Evolutionary conservation across 441 rosid genomes (phyloP), one percentile per base, ranked within the genome.

Genomic region (Dalechampia spathulata): DNA sequence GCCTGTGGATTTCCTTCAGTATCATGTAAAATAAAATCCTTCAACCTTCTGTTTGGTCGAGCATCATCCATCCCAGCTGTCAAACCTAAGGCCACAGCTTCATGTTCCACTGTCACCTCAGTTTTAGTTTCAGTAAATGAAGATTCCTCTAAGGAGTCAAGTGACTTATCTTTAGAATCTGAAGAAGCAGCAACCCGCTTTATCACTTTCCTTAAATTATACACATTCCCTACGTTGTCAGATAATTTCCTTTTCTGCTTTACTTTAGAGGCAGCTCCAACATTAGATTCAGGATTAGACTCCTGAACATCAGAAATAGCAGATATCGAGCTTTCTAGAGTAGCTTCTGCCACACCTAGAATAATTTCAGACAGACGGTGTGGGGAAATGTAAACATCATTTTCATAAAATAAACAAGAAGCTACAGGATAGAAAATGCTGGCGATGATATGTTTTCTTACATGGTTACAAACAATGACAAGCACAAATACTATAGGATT

Each of bases 11-110:
- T 58, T 21, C 94, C 91, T 46, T 70, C 10, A 0, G 65, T 55
- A 68, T 83, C 80, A 60, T 78, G 85, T 64, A 89, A 64, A 43
- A 69, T 7, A 47, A 86, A 92, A 52, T 89, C 90, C 14, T 67
- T 70, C 1, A 92, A 76, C 57, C 94, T 78, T 69, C 98, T 72
- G 40, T 69, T 88, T 52, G 86, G 72, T 19, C 76, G 76, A 44
- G 41, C 67, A 3, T 69, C 81, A 49, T 59, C 68, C 3, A 49
- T 63, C 7, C 77, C 81, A 5, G 25, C 49, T 7, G 83, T 78
- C 47, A 78, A 41, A 2, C 58, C 21, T 13, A 84, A 19, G 17
- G 87, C 91, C 0, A 42, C 5, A 28, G 58, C 1, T 69, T 84
- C 87, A 0, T 79, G 72, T 11, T 75, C 80, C 45, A 49, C 80